Conservation (phyloP, 371 early-diverging fungal genomes). For the Mucor ambiguus region DNA sequence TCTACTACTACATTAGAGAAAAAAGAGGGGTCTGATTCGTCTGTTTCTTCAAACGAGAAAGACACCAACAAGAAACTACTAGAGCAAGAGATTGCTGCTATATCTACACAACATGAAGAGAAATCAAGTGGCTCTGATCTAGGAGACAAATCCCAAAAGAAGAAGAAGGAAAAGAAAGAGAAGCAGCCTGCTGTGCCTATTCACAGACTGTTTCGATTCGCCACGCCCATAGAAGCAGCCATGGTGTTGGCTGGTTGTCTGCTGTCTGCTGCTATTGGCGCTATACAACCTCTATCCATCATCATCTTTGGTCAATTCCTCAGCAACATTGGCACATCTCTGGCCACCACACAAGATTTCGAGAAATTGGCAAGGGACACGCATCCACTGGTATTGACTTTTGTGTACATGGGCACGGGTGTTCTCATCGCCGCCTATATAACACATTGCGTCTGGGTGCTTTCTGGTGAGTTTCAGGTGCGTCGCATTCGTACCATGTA, state of each 20-base stretch:
- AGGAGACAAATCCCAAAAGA: constrained; percentile 16
- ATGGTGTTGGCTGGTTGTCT: constrained; percentile 41
- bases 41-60: background rate
- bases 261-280: constrained; percentile 30
- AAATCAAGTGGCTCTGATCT: background rate
- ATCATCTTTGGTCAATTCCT: constrained; percentile 50
- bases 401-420: constrained; percentile 52
- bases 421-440: constrained; percentile 38
- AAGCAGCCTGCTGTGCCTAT: constrained; percentile 50
- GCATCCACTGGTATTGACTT: constrained; percentile 34
- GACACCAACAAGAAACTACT: background rate
- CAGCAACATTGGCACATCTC: constrained; percentile 15
- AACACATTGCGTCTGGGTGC: constrained; percentile 45
- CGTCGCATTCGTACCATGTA: constrained; percentile 54
- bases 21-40: background rate
- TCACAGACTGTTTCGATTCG: constrained; percentile 66
- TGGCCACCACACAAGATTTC: constrained; percentile 8
- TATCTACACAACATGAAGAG: background rate
- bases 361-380: constrained; percentile 12
- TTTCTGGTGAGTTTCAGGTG: constrained; percentile 41
- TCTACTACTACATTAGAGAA: background rate
- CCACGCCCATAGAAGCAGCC: constrained; percentile 57
- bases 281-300: constrained; percentile 36
- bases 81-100: background rate
- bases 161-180: constrained; percentile 45